A percentile compares a stretch with the other conserved stretches of the same genome.
phyloP scores from a whole-genome alignment of 768 basidiomycete species.

The Neoboletus brunneissimus region DNA sequence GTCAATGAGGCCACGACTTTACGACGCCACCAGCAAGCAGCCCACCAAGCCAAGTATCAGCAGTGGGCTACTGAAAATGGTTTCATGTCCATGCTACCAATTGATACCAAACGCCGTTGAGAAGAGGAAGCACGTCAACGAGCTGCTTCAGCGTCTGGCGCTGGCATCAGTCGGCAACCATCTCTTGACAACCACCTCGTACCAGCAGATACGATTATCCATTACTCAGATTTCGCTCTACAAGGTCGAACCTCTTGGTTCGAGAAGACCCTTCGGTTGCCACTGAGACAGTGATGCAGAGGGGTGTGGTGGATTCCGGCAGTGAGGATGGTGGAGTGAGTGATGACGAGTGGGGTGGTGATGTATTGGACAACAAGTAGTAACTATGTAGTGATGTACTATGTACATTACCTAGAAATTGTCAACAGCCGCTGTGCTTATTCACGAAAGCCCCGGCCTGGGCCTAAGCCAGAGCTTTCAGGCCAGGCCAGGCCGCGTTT shows the following conservation, averaged over 20 bases:
- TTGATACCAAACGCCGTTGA: no score
- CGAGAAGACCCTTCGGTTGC: background rate
- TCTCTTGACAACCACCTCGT: no score
- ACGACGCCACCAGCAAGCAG: no score
- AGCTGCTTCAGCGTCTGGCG: no score
- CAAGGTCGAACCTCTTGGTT: background rate
- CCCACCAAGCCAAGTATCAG: no score
- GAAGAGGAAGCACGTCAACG: no score
- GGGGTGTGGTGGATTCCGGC: no score
- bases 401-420: background rate
- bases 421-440: background rate
- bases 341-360: conserved; percentile 1
- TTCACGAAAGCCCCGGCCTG: background rate
- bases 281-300: background rate
- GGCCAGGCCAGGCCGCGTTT: background rate
- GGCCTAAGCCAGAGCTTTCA: background rate
- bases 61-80: no score
- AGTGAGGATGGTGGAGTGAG: background rate
- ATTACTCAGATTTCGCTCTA: background rate
- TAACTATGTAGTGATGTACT: background rate
- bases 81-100: no score
- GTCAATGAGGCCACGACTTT: no score
- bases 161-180: no score
- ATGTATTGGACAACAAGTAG: background rate
- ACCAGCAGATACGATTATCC: no score